These are phyloP conservation scores for Lodderomyces margitis DNA, from an alignment of 1,139 yeast species.

Conservation along the genomic window DNA sequence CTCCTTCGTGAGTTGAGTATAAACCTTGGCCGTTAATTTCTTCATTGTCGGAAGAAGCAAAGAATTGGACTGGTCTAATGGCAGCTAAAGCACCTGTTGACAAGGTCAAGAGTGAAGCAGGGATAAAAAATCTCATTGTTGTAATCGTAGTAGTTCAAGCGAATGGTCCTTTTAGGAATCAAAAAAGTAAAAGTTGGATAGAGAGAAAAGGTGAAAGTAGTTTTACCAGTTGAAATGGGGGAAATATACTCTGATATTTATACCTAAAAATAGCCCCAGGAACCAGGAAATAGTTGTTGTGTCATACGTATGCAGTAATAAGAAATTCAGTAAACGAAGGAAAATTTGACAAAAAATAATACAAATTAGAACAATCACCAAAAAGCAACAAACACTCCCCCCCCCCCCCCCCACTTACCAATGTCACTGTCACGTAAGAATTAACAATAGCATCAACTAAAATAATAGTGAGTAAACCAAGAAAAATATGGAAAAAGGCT, in stretches of 20 bases:
- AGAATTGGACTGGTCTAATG: constrained; percentile 17
- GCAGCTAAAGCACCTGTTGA: constrained; percentile 24
- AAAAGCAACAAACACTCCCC: not conserved
- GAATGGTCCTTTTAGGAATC: constrained; percentile 2
- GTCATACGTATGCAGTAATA: too few relatives aligned
- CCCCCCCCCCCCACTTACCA: not conserved
- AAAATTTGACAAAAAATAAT: not conserved
- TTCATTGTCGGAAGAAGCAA: constrained; percentile 22
- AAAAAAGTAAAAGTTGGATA: constrained; percentile 1
- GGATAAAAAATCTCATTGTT: constrained; percentile 21
- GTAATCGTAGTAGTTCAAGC: constrained; percentile 2
- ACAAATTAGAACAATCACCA: not conserved
- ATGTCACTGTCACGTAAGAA: not conserved
- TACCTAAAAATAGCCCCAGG: not conserved
- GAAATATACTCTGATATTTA: not conserved
- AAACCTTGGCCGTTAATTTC: constrained; percentile 29
- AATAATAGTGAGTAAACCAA: too few relatives aligned
- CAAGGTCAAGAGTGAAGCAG: constrained; percentile 17
- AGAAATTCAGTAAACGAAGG: not conserved
- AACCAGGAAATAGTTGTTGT: too few relatives aligned
- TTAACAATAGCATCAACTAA: too few relatives aligned
- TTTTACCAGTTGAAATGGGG: not conserved
- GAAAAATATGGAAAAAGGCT: too few relatives aligned
- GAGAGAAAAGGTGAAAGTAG: too few relatives aligned
- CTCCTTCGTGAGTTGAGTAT: constrained; percentile 49